Evolutionary conservation across 2,329 filamentous ascomycete genomes (phyloP), one percentile per base, ranked within the genome.

Genomic region (Fusarium sterilihyphosum): DNA sequence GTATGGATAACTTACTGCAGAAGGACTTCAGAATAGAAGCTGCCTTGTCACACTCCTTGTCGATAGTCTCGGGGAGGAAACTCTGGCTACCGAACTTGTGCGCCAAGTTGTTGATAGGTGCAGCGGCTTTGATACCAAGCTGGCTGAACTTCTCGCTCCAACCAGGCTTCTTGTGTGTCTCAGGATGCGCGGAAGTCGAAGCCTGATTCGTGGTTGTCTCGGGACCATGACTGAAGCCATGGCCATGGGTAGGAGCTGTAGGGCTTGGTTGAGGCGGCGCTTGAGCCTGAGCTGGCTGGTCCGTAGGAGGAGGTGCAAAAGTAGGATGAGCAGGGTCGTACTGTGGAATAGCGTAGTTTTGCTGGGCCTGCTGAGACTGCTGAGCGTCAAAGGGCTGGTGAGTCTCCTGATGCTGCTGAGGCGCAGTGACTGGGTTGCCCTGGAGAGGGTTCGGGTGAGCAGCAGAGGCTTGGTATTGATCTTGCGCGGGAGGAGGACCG

Each of bases 1-100:
- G 3, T 6, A 3, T n/a, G 8, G 16, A 1, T 17, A 4, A 82
- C 91, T 78, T 86, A 93, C 92, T 96, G 87, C 94, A 97, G 83
- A 98, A 98, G 73, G 91, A 93, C 79, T 90, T 90, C 33, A 98
- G 82, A 54, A 98, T 97, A 18, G 93, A 87, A 40, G 95, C 94
- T 2, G 94, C 94, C 85, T 98, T 98, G 83, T 98, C 94, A 77
- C 92, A 93, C 84, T 98, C 95, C 82, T 94, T 94, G 80, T 97
- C 95, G 73, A 98, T 86, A 3, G 92, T 92, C 62, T 92, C 94
- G 3, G 95, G 95, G 89, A 95, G 92, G 83, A 97, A 97, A 29
- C 93, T 92, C 82, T 97, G 94, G 54, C 84, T 84, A n/a, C 94
- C 94, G 43, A 97, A 86, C 83, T 92, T 94, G 83, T 97, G 94